Percentiles rank a stretch among this genome's conserved stretches.
These are phyloP conservation scores for Proteromonas lacertae DNA, from an alignment of 352 stramenopile species.

Conservation along the genomic window DNA sequence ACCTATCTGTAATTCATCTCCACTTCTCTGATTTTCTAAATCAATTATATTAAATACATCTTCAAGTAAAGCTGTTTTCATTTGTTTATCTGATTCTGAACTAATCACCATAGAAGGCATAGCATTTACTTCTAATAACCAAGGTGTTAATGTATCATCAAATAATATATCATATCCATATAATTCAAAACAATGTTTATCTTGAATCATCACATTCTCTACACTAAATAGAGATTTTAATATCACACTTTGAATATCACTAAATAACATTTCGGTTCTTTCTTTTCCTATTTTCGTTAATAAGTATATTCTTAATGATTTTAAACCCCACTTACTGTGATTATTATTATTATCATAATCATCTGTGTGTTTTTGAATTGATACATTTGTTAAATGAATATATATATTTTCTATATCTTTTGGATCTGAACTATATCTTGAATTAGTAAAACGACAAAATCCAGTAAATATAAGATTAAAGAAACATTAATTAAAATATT, in stretches of 20 bases:
- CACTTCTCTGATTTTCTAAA: too few relatives aligned
- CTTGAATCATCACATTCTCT: slow-evolving; percentile 65
- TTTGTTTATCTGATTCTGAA: slow-evolving; percentile 44
- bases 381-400: slow-evolving; percentile 60
- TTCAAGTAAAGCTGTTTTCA: slow-evolving; percentile 64
- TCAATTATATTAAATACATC: slow-evolving; percentile 71
- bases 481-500: too few relatives aligned
- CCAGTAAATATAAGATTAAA: slow-evolving; percentile 65
- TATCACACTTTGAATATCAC: slow-evolving; percentile 14
- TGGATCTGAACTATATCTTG: slow-evolving; percentile 39
- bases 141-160: slow-evolving; percentile 49
- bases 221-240: slow-evolving; percentile 20
- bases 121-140: slow-evolving; percentile 65
- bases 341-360: slow-evolving; percentile 62
- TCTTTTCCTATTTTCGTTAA: slow-evolving; percentile 12
- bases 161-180: slow-evolving; percentile 76
- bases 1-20: too few relatives aligned
- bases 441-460: slow-evolving; percentile 51
- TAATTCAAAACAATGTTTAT: slow-evolving; percentile 77
- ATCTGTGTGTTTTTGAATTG: slow-evolving; percentile 63
- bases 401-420: slow-evolving; percentile 50
- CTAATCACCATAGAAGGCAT: slow-evolving; percentile 58
- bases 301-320: slow-evolving; percentile 51
- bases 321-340: slow-evolving; percentile 52
- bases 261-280: slow-evolving; percentile 25